These are phyloP conservation scores for Elongisporangium anandrum DNA, from an alignment of 352 stramenopile genomes.

Conservation along the genomic window DNA sequence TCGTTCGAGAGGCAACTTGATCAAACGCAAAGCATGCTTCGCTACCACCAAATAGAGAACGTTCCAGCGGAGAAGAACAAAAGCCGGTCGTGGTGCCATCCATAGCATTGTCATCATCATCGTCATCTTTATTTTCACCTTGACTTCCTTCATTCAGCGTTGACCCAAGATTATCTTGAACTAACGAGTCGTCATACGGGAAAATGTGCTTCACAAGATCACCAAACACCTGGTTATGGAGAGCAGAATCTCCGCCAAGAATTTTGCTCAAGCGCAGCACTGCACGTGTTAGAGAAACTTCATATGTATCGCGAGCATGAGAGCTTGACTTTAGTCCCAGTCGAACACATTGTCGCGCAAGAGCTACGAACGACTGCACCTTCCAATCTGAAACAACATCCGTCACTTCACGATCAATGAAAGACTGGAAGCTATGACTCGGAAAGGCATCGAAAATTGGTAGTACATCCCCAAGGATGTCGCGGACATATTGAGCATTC, in stretches of 20 bases:
- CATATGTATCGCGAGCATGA: slow-evolving; percentile 14
- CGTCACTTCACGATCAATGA: slow-evolving; percentile 55
- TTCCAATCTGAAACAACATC: slow-evolving; percentile 57
- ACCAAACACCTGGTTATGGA: slow-evolving; percentile 51
- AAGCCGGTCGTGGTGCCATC: slow-evolving; percentile 10
- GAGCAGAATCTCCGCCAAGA: slow-evolving; percentile 33
- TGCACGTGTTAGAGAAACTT: slow-evolving; percentile 44
- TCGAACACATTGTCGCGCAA: slow-evolving; percentile 60
- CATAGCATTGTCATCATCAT: slow-evolving; percentile 34
- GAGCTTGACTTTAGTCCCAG: slow-evolving; percentile 19
- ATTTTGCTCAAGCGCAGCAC: slow-evolving; percentile 60
- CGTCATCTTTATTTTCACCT: slow-evolving; percentile 18
- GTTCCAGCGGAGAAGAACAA: slow-evolving; percentile 14
- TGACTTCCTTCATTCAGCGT: not conserved
- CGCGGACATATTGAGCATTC: slow-evolving; percentile 36
- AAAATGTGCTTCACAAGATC: slow-evolving; percentile 57
- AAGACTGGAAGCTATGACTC: slow-evolving; percentile 51
- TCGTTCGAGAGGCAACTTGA: slow-evolving; percentile 47
- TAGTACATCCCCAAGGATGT: slow-evolving; percentile 50
- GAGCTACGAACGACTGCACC: slow-evolving; percentile 60
- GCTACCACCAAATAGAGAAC: slow-evolving; percentile 35
- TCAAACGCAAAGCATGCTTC: slow-evolving; percentile 60
- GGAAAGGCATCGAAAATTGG: slow-evolving; percentile 63
- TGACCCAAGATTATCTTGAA: not conserved
- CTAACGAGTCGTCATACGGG: slow-evolving; percentile 24